Conservation (phyloP, 805 yeast species). For the Metschnikowia arizonensis region DNA sequence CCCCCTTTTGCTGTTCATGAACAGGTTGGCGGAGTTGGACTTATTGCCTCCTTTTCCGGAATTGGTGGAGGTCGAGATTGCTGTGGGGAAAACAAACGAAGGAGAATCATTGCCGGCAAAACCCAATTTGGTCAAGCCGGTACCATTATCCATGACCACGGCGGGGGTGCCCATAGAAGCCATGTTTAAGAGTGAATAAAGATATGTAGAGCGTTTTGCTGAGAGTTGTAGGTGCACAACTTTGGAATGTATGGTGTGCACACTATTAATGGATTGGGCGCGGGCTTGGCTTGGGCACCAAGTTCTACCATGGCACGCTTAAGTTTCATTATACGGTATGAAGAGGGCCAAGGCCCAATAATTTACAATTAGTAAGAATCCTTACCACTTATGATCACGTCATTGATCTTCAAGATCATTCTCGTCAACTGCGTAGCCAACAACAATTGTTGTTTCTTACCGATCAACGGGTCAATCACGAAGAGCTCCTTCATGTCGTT, state of each 20-base stretch:
- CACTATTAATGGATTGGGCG: constrained; percentile 4
- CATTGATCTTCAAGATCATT: constrained; percentile 95
- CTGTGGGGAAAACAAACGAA: constrained; percentile 95
- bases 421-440: constrained; percentile 96
- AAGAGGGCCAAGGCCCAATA: constrained; percentile 4
- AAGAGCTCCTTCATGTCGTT: constrained; percentile 92
- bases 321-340: constrained; percentile 5
- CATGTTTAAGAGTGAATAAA: constrained; percentile 12
- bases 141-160: constrained; percentile 98
- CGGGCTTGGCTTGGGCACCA: constrained; percentile 1
- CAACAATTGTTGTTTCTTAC: constrained; percentile 92
- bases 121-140: constrained; percentile 95
- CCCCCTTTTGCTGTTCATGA: constrained; percentile 69
- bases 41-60: constrained; percentile 40
- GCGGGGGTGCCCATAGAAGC: constrained; percentile 72
- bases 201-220: constrained; percentile 2
- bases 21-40: constrained; percentile 31
- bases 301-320: neutral
- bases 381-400: constrained; percentile 87
- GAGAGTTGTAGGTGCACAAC: neutral
- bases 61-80: constrained; percentile 73
- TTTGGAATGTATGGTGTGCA: constrained; percentile 4
- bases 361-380: constrained; percentile 51
- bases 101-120: constrained; percentile 99
- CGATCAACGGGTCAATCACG: constrained; percentile 94